Evolutionary conservation across 2,329 filamentous ascomycete genomes (phyloP).

Genomic region (Colletotrichum sp.): DNA sequence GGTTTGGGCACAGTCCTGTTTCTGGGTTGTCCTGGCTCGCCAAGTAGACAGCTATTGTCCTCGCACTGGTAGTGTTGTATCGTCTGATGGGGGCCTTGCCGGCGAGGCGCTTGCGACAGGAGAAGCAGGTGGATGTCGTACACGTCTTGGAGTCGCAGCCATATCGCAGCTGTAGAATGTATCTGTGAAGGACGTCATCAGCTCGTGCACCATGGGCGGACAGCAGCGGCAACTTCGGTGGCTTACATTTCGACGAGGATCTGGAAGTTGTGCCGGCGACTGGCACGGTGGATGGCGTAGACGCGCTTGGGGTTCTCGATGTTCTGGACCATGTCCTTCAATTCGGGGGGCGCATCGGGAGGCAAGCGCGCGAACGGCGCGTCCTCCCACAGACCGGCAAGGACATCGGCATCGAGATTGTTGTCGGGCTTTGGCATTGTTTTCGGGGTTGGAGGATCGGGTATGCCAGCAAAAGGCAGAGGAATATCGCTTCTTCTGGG

Average conservation of each 20-base stretch:
- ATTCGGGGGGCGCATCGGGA: constrained; percentile 61
- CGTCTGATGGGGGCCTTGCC: constrained; percentile 73
- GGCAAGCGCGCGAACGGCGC: constrained; percentile 62
- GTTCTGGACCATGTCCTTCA: constrained; percentile 58
- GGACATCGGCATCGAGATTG: constrained; percentile 48
- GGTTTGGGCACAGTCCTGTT: constrained; percentile 65
- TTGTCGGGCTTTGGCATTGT: constrained; percentile 24
- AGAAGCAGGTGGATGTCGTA: constrained; percentile 79
- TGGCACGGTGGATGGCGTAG: constrained; percentile 64
- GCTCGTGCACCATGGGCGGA: not conserved
- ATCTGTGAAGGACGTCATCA: constrained; percentile 53
- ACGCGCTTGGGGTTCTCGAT: constrained; percentile 66
- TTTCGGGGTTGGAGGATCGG: not conserved
- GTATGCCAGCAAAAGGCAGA: not conserved
- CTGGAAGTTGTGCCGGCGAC: constrained; percentile 68
- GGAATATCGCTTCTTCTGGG: not conserved
- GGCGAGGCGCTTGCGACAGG: constrained; percentile 71
- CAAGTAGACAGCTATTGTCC: constrained; percentile 79
- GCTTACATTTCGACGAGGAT: constrained; percentile 69
- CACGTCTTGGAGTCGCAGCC: constrained; percentile 76
- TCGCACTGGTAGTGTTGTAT: constrained; percentile 81
- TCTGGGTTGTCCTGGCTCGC: constrained; percentile 82
- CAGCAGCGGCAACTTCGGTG: not conserved
- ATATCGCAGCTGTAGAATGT: constrained; percentile 79
- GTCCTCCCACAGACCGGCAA: constrained; percentile 65